Conservation (phyloP, 2,329 filamentous ascomycete species). For the Onygena corvina region DNA sequence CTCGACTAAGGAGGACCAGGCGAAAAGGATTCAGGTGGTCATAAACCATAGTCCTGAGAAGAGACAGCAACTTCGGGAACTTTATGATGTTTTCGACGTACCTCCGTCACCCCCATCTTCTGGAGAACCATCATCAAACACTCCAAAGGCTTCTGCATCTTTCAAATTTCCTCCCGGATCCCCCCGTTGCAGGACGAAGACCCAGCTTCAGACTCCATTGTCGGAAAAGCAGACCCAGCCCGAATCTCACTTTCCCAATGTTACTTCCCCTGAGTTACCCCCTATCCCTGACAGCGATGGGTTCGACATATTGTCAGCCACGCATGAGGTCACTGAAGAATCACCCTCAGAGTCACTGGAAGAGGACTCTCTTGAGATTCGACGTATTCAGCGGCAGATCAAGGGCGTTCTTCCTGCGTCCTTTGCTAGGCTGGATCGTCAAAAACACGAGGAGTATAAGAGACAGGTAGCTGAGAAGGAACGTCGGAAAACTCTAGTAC, state of each 20-base stretch:
- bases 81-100: slow-evolving; percentile 23
- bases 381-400: slow-evolving; percentile 30
- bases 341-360: slow-evolving; percentile 9
- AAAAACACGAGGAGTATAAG: slow-evolving; percentile 21
- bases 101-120: slow-evolving; percentile 33
- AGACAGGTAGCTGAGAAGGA: slow-evolving; percentile 11
- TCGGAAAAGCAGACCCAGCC: slow-evolving; percentile 17
- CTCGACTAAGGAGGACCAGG: neutral
- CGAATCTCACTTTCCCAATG: slow-evolving; percentile 13
- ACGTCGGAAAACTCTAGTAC: slow-evolving; percentile 20
- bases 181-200: slow-evolving; percentile 21
- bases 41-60: neutral
- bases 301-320: neutral
- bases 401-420: slow-evolving; percentile 41
- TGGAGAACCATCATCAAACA: slow-evolving; percentile 22
- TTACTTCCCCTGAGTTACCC: slow-evolving; percentile 5
- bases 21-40: neutral
- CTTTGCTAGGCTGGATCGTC: slow-evolving; percentile 34
- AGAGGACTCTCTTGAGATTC: slow-evolving; percentile 21
- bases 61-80: neutral
- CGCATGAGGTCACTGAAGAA: neutral
- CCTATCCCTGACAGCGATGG: slow-evolving; percentile 9
- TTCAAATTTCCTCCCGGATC: slow-evolving; percentile 31
- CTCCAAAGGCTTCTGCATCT: slow-evolving; percentile 16
- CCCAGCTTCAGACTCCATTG: slow-evolving; percentile 19